Evolutionary conservation across 371 early-diverging fungal genomes (phyloP).

Genomic region (Mucor ambiguus): DNA sequence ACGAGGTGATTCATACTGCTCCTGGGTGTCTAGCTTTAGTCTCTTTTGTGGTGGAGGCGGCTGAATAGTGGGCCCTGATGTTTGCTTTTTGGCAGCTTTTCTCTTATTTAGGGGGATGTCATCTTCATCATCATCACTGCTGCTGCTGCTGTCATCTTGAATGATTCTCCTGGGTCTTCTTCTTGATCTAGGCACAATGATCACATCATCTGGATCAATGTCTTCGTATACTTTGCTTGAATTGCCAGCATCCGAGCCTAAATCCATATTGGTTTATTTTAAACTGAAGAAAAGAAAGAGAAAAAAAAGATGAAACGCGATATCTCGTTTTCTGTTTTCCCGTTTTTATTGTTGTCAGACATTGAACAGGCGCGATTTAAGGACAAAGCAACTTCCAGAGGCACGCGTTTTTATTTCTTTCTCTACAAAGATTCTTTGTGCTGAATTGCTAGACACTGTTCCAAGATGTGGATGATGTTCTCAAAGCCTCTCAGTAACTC

Average conservation of each 20-base stretch:
- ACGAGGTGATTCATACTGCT: slow-evolving; percentile 5
- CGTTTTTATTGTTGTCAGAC: background rate
- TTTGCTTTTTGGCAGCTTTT: background rate
- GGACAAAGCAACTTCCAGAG: background rate
- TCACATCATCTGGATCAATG: background rate
- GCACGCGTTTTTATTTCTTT: background rate
- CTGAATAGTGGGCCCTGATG: background rate
- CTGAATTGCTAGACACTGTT: slow-evolving; percentile 27
- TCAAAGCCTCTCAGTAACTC: slow-evolving; percentile 39
- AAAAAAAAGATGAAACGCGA: slow-evolving; percentile 8
- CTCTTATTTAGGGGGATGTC: slow-evolving; percentile 17
- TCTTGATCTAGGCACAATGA: background rate
- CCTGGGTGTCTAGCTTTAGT: background rate
- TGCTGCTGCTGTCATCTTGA: slow-evolving; percentile 5
- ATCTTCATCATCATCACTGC: slow-evolving; percentile 20
- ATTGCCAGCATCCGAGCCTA: background rate
- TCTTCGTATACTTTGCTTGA: background rate
- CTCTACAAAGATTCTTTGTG: slow-evolving; percentile 16
- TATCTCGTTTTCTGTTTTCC: background rate
- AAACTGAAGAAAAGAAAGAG: background rate
- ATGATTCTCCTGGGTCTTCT: slow-evolving; percentile 13
- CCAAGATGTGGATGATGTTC: slow-evolving; percentile 28
- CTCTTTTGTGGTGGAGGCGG: background rate
- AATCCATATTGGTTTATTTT: background rate
- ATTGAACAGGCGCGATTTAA: slow-evolving; percentile 1